Evolutionary conservation across 257 asterid species (phyloP).

Genomic region (Fraxinus pennsylvanica): DNA sequence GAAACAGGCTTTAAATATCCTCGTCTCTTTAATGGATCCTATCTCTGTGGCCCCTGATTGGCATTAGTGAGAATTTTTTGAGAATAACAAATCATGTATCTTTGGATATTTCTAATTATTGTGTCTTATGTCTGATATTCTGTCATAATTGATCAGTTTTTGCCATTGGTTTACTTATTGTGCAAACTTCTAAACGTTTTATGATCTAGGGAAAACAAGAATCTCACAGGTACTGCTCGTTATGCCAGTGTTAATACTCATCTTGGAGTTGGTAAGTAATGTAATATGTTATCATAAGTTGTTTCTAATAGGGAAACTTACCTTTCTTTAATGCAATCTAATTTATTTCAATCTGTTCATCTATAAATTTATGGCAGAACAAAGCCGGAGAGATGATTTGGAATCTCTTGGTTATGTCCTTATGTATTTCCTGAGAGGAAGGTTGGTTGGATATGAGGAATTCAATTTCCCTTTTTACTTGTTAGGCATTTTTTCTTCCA

Average conservation of each 20-base stretch:
- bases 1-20: not conserved
- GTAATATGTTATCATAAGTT: constrained; percentile 10
- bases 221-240: constrained; percentile 61
- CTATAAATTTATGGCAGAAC: constrained; percentile 55
- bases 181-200: constrained; percentile 17
- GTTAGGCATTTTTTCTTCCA: constrained; percentile 15
- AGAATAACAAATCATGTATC: not conserved
- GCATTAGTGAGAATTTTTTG: constrained; percentile 1
- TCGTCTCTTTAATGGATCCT: not conserved
- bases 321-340: not conserved
- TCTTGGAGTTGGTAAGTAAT: constrained; percentile 83
- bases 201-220: constrained; percentile 60
- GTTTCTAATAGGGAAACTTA: not conserved
- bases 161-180: constrained; percentile 22
- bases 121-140: not conserved
- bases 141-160: constrained; percentile 5
- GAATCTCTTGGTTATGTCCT: constrained; percentile 98
- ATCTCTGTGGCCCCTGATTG: constrained; percentile 7
- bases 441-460: constrained; percentile 58
- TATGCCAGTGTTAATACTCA: constrained; percentile 75
- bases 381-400: constrained; percentile 96
- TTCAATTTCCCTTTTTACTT: constrained; percentile 10
- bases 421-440: constrained; percentile 96
- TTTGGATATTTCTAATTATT: not conserved
- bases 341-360: not conserved